Evolutionary conservation across 495 filamentous ascomycete species (phyloP), one percentile per base, ranked within the genome.

Genomic region (Penicillium cataractarum): DNA sequence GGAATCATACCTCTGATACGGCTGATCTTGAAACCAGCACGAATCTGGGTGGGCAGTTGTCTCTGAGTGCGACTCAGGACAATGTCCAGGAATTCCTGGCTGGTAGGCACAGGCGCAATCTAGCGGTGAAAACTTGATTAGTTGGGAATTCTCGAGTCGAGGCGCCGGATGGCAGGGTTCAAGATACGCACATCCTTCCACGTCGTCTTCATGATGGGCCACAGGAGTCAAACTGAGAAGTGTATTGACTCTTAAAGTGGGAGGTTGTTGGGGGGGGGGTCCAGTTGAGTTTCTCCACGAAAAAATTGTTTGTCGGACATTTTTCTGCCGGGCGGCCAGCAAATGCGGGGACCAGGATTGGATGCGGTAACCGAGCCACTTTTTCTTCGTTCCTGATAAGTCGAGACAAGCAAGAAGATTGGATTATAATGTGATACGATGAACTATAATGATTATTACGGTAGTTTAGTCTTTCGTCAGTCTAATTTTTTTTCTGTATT

Each of bases 81-180:
- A 69, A 99, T 97, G 76, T 99, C 95, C 62, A 99, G 83, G 71
- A 99, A 99, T 78, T 99, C 95, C 80, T 96, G 88, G 71, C 85
- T 89, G 65, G 91, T 96, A 32, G 95, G 95, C 65, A 99, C 95
- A 61, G 96, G 94, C 52, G 89, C 85, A 71, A 96, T 96, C 77
- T 82, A 72, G 73, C 72, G 74, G 73, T 76, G 65, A 76, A 76
- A 75, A n/a, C n/a, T 62, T 62, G 42, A 64, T 70, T 22, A 73
- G 62, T 37, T 32, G 33, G 27, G 58, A n/a, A 42, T 21, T 32
- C 50, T 67, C 29, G 46, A 24, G n/a, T 17, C 52, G 15, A 21
- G 26, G 54, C 0, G 10, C 8, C 15, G 42, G 32, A 32, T 13
- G 29, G 32, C 32, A 27, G 17, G 3, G 33, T 53, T 54, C 44